Percentiles rank a stretch among this genome's conserved stretches.
These are phyloP conservation scores for Metarhizium robertsii DNA, from an alignment of 2,329 filamentous ascomycete genomes.

Conservation along the genomic window DNA sequence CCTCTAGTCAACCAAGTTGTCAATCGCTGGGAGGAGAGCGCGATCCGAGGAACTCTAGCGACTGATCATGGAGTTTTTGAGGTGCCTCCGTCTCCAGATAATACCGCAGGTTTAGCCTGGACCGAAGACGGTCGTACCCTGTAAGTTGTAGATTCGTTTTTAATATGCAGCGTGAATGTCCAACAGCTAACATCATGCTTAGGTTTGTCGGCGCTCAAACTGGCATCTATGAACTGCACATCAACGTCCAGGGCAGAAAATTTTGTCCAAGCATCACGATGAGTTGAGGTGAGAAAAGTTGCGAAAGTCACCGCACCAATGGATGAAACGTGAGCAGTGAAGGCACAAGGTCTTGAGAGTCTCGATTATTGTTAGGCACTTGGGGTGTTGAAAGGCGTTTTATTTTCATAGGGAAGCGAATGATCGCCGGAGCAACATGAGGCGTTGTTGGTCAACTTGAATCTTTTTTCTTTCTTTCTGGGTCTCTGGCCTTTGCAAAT, in stretches of 20 bases:
- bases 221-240: constrained; percentile 65
- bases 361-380: neutral
- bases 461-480: neutral
- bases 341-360: neutral
- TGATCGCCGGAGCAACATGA: neutral
- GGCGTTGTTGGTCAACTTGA: constrained; percentile 3
- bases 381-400: constrained; percentile 1
- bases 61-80: constrained; percentile 32
- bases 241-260: constrained; percentile 55
- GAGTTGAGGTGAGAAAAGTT: constrained; percentile 27
- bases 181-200: constrained; percentile 11
- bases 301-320: neutral
- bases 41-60: constrained; percentile 20
- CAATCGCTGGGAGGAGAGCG: constrained; percentile 29
- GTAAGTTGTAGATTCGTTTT: constrained; percentile 32
- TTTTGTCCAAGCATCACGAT: constrained; percentile 45
- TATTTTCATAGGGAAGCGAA: neutral
- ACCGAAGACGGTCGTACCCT: constrained; percentile 49
- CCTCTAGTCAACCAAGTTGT: constrained; percentile 29
- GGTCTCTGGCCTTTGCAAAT: neutral
- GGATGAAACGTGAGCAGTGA: neutral
- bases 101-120: constrained; percentile 54
- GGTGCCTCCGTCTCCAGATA: constrained; percentile 38
- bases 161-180: neutral
- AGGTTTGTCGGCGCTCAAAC: constrained; percentile 57